phyloP scores from a whole-genome alignment of 2,329 filamentous ascomycete species.

The Hymenotorrendiella dingleyae region DNA sequence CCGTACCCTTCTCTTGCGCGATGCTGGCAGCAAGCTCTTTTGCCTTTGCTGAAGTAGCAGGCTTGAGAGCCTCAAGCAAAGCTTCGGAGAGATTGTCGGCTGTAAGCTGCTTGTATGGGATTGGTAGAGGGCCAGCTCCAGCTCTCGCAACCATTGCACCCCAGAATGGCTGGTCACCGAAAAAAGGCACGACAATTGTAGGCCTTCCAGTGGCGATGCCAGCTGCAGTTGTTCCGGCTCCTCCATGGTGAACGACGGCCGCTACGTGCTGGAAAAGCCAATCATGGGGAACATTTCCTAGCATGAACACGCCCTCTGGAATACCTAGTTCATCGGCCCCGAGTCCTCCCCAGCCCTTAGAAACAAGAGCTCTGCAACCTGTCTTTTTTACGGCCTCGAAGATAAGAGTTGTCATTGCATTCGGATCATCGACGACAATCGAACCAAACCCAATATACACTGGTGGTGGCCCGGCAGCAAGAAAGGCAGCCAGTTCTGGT shows the following conservation, averaged over 20 bases:
- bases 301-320: conserved; percentile 74
- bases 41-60: conserved; percentile 52
- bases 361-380: conserved; percentile 73
- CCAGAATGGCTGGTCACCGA: conserved; percentile 81
- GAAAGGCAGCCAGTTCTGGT: conserved; percentile 58
- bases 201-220: conserved; percentile 77
- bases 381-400: conserved; percentile 63
- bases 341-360: conserved; percentile 83
- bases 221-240: conserved; percentile 80
- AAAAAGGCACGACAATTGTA: conserved; percentile 81
- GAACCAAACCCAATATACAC: conserved; percentile 81
- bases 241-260: conserved; percentile 80
- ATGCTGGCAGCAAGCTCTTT: conserved; percentile 52
- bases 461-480: conserved; percentile 63
- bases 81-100: conserved; percentile 59
- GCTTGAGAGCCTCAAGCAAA: conserved; percentile 53
- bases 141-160: conserved; percentile 68
- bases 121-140: conserved; percentile 65
- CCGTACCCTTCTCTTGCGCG: conserved; percentile 56
- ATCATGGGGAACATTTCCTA: conserved; percentile 82
- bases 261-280: conserved; percentile 82
- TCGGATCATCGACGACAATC: conserved; percentile 73
- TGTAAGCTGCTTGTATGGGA: conserved; percentile 63
- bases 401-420: conserved; percentile 63
- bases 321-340: conserved; percentile 64